A percentile compares a stretch with the other conserved stretches of the same genome.
Evolutionary conservation across 148 eudicot species (phyloP).

Genomic region (Gaultheria prostrata): DNA sequence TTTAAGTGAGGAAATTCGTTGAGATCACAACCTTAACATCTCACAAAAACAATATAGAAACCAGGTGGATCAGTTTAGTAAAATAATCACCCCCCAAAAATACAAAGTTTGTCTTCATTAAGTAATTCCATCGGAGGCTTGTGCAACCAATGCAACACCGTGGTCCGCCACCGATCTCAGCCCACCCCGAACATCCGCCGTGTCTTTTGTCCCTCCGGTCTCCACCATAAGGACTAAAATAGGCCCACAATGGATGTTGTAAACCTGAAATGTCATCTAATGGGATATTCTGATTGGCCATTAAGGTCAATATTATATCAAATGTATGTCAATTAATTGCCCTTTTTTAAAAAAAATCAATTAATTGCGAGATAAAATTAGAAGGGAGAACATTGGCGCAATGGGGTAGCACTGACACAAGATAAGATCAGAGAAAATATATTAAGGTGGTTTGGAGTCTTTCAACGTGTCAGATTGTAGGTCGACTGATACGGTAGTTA

Average conservation of each 20-base stretch:
- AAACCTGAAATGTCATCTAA: not conserved
- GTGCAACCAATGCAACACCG: constrained; percentile 1
- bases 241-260: not conserved
- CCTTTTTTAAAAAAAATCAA: no score
- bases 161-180: constrained; percentile 14
- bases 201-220: constrained; percentile 13
- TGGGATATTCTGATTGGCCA: not conserved
- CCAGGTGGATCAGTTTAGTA: not conserved
- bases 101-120: constrained; percentile 9
- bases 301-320: not conserved
- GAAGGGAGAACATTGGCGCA: not conserved
- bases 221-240: not conserved
- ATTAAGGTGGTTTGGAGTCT: no score
- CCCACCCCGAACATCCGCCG: constrained; percentile 14
- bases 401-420: not conserved
- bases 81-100: not conserved
- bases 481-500: no score
- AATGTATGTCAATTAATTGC: no score
- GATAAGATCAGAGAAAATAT: no score
- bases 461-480: no score
- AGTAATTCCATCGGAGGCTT: not conserved
- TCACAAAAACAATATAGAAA: constrained; percentile 1
- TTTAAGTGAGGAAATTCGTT: no score
- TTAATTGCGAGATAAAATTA: not conserved
- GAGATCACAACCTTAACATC: constrained; percentile 20